These are phyloP conservation scores for Phascolomyces articulosus DNA, from an alignment of 371 early-diverging fungal genomes.

Conservation along the genomic window DNA sequence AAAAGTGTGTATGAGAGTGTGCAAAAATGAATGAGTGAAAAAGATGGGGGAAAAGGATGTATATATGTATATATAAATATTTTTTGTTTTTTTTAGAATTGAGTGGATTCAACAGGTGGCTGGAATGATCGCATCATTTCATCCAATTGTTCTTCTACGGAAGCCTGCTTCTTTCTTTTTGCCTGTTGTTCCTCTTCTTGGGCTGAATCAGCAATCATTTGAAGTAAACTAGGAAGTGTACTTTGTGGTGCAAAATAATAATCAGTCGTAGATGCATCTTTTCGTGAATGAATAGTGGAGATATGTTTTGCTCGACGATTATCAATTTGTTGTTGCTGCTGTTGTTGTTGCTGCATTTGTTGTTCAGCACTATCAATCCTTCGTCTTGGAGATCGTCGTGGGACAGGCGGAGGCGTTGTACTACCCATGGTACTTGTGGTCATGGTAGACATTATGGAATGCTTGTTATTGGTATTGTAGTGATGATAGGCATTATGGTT, in stretches of 20 bases:
- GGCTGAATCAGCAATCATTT: slow-evolving; percentile 22
- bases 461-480: background rate
- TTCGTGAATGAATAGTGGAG: slow-evolving; percentile 14
- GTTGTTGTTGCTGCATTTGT: slow-evolving; percentile 12
- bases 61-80: background rate
- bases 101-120: background rate
- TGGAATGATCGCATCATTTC: slow-evolving; percentile 29
- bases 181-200: slow-evolving; percentile 9
- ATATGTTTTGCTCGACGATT: slow-evolving; percentile 18
- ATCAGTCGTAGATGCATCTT: slow-evolving; percentile 23
- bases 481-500: too few relatives aligned
- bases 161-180: slow-evolving; percentile 9
- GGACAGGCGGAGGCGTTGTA: slow-evolving; percentile 25
- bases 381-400: slow-evolving; percentile 30
- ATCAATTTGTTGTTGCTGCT: slow-evolving; percentile 8
- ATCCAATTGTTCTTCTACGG: slow-evolving; percentile 26
- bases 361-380: slow-evolving; percentile 15
- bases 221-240: slow-evolving; percentile 25
- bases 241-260: slow-evolving; percentile 28
- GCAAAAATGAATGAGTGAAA: too few relatives aligned
- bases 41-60: background rate
- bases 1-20: too few relatives aligned
- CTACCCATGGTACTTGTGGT: background rate
- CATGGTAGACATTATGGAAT: background rate
- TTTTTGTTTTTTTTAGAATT: background rate